These are phyloP conservation scores for Aspergillus udagawae DNA, from an alignment of 2,329 filamentous ascomycete species.

Conservation along the genomic window DNA sequence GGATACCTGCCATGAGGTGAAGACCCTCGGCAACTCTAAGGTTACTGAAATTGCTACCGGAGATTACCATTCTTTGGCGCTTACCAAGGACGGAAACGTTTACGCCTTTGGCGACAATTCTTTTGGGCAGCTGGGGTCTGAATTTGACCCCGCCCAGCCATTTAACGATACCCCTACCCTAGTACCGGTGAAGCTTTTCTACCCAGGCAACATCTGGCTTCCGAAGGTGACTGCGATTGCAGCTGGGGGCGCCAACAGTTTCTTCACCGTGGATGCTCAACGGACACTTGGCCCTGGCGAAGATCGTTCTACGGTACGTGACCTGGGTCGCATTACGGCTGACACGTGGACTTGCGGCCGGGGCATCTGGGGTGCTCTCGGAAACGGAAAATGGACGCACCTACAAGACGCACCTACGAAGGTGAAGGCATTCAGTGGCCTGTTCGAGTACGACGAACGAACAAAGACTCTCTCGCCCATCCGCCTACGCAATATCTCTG, in stretches of 20 bases:
- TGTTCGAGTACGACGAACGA: conserved; percentile 82
- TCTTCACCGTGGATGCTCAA: conserved; percentile 77
- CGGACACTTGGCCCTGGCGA: conserved; percentile 50
- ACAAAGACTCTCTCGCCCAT: conserved; percentile 69
- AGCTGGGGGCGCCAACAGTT: conserved; percentile 82
- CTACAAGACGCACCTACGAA: conserved; percentile 73
- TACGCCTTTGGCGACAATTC: conserved; percentile 92
- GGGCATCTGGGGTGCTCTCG: conserved; percentile 78
- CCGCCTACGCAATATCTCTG: conserved; percentile 65
- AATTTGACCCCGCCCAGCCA: conserved; percentile 59
- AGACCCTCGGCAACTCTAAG: conserved; percentile 64
- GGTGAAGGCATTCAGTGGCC: conserved; percentile 74
- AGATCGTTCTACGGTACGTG: conserved; percentile 36
- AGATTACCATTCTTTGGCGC: conserved; percentile 77
- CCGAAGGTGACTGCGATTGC: conserved; percentile 72
- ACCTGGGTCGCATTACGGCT: conserved; percentile 57
- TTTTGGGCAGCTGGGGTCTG: conserved; percentile 84
- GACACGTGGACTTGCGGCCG: conserved; percentile 87
- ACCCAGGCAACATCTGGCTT: conserved; percentile 59
- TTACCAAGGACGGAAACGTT: conserved; percentile 70
- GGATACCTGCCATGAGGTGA: conserved; percentile 78
- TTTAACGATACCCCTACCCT: conserved; percentile 66
- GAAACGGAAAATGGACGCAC: conserved; percentile 86
- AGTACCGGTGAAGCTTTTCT: conserved; percentile 68
- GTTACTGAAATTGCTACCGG: conserved; percentile 75